Evolutionary conservation across 257 asterid species (phyloP).

Genomic region (Primulina tabacum): DNA sequence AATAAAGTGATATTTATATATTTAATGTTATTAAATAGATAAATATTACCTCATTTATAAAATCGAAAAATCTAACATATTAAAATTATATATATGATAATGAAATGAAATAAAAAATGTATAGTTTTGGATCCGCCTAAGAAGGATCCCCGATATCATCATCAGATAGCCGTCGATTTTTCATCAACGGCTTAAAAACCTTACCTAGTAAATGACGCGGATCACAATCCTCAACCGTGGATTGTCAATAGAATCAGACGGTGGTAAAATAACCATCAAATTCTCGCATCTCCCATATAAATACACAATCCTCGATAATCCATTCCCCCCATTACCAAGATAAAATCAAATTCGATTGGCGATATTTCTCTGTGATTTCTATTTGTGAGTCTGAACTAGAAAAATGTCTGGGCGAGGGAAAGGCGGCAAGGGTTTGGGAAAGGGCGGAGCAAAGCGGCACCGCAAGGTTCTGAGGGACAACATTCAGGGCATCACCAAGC

Average conservation of each 20-base stretch:
- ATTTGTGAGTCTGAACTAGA: not conserved
- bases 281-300: slow-evolving; percentile 16
- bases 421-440: slow-evolving; percentile 59
- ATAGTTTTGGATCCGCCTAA: too few relatives aligned
- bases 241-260: slow-evolving; percentile 30
- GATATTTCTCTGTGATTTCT: not conserved
- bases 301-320: not conserved
- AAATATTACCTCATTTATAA: too few relatives aligned
- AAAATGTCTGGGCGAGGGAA: slow-evolving; percentile 57
- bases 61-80: too few relatives aligned
- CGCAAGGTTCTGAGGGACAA: slow-evolving; percentile 52
- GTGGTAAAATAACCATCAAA: slow-evolving; percentile 5
- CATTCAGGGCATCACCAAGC: slow-evolving; percentile 59
- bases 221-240: slow-evolving; percentile 25
- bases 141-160: not conserved
- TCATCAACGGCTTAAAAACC: slow-evolving; percentile 22
- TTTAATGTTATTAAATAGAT: too few relatives aligned
- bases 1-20: too few relatives aligned
- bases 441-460: slow-evolving; percentile 61
- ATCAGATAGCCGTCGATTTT: slow-evolving; percentile 22
- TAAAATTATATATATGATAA: too few relatives aligned
- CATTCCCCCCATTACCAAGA: not conserved
- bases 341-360: too few relatives aligned
- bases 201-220: slow-evolving; percentile 18
- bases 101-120: too few relatives aligned